Percentiles rank a stretch among this genome's conserved stretches.
These are phyloP conservation scores for Eudorina sp. DNA, from an alignment of 139 green algal genomes.

Conservation along the genomic window DNA sequence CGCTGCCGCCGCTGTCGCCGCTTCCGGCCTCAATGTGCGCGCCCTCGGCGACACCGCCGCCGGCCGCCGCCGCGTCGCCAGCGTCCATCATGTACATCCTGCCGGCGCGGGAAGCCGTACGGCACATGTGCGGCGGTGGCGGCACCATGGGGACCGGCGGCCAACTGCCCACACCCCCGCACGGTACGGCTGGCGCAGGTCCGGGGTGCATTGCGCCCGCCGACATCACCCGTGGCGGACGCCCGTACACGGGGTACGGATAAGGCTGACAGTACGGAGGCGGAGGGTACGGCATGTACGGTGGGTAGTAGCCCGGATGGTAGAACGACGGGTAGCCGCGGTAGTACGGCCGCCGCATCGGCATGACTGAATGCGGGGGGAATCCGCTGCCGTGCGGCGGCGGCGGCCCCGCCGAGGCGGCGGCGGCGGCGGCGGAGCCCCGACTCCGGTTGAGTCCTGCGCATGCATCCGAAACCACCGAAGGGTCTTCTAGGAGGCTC, in stretches of 20 bases:
- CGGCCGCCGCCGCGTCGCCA: too few relatives aligned
- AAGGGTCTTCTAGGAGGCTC: background rate
- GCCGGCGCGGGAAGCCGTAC: background rate
- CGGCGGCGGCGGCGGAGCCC: background rate
- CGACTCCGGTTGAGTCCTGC: background rate
- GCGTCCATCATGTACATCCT: constrained; percentile 5
- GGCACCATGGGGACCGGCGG: background rate
- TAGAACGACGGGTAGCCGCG: background rate
- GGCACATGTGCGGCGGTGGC: background rate
- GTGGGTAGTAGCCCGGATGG: background rate
- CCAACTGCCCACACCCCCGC: background rate
- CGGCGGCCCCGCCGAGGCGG: background rate
- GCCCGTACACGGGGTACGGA: background rate
- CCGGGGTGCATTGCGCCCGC: background rate
- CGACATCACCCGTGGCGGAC: background rate
- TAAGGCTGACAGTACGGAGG: background rate
- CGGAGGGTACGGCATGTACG: background rate
- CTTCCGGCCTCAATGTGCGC: background rate
- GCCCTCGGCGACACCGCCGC: background rate
- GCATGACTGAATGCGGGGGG: too few relatives aligned
- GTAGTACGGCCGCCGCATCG: background rate
- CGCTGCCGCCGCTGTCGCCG: background rate
- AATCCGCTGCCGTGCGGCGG: constrained; percentile 5
- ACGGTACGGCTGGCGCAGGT: background rate
- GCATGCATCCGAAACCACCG: background rate